Evolutionary conservation across 2,329 filamentous ascomycete species (phyloP).

Genomic region (Aspergillus flavus): DNA sequence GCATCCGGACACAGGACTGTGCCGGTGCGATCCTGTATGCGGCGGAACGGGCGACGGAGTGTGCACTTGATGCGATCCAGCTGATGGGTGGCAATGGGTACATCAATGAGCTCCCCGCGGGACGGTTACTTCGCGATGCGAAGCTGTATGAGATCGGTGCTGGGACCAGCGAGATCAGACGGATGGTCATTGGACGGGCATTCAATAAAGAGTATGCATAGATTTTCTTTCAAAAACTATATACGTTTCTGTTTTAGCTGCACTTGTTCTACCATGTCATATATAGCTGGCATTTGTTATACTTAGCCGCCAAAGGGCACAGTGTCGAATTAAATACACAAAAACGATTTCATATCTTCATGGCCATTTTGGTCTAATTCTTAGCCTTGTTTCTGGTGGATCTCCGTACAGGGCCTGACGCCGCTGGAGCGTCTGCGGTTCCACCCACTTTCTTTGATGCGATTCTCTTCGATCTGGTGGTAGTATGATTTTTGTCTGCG

Average conservation of each 20-base stretch:
- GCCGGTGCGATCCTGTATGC: slow-evolving; percentile 93
- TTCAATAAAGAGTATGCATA: slow-evolving; percentile 82
- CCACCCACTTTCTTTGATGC: slow-evolving; percentile 25
- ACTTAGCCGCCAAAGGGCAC: slow-evolving; percentile 6
- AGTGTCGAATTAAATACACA: slow-evolving; percentile 7
- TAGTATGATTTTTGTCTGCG: neutral
- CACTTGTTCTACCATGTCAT: neutral
- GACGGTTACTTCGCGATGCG: slow-evolving; percentile 75
- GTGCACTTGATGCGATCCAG: slow-evolving; percentile 84
- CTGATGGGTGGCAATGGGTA: slow-evolving; percentile 95
- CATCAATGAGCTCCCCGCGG: slow-evolving; percentile 91
- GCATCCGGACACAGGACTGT: slow-evolving; percentile 85
- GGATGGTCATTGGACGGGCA: slow-evolving; percentile 90
- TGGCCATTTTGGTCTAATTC: slow-evolving; percentile 9
- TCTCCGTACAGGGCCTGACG: slow-evolving; percentile 29
- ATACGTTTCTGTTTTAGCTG: neutral
- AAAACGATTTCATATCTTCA: slow-evolving; percentile 19
- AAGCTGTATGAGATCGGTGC: slow-evolving; percentile 96
- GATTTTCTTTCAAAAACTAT: neutral
- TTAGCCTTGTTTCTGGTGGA: slow-evolving; percentile 34
- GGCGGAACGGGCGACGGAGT: slow-evolving; percentile 82
- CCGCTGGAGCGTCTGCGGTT: slow-evolving; percentile 5
- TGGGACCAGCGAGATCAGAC: slow-evolving; percentile 88
- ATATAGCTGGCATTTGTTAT: slow-evolving; percentile 3
- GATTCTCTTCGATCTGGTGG: slow-evolving; percentile 26